phyloP scores from a whole-genome alignment of 2,329 filamentous ascomycete species.

The Xylaria hypoxylon region DNA sequence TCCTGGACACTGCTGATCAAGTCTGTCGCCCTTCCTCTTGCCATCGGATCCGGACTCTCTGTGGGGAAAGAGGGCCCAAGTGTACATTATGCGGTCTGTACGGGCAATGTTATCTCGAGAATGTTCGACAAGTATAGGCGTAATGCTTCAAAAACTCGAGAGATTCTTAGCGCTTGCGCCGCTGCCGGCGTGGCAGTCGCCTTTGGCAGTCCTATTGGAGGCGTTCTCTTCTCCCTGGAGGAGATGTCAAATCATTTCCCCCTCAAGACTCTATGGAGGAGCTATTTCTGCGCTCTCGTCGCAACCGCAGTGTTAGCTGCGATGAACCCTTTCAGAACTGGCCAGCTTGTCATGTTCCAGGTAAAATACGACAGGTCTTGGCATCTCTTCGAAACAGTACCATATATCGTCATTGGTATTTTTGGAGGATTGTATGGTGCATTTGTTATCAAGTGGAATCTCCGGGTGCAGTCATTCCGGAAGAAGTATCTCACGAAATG shows the following conservation, averaged over 20 bases:
- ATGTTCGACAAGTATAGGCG: slow-evolving; percentile 92
- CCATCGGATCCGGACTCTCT: slow-evolving; percentile 92
- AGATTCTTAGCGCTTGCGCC: slow-evolving; percentile 93
- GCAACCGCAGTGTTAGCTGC: slow-evolving; percentile 91
- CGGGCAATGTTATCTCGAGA: slow-evolving; percentile 93
- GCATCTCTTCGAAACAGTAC: slow-evolving; percentile 97
- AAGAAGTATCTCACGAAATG: slow-evolving; percentile 91
- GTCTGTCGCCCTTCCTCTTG: slow-evolving; percentile 87
- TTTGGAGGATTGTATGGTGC: slow-evolving; percentile 97
- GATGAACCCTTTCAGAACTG: slow-evolving; percentile 98
- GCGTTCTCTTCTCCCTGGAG: slow-evolving; percentile 95
- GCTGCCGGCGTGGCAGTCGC: slow-evolving; percentile 96
- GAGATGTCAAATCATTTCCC: slow-evolving; percentile 98
- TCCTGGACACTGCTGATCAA: slow-evolving; percentile 94
- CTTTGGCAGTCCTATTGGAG: slow-evolving; percentile 96
- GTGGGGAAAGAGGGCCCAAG: slow-evolving; percentile 98
- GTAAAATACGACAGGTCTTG: slow-evolving; percentile 94
- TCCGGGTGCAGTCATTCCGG: slow-evolving; percentile 89
- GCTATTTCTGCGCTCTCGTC: slow-evolving; percentile 96
- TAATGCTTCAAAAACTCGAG: slow-evolving; percentile 93
- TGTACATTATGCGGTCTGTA: slow-evolving; percentile 99
- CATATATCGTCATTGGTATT: slow-evolving; percentile 89
- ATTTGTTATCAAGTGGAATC: slow-evolving; percentile 97
- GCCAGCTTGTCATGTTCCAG: slow-evolving; percentile 99
- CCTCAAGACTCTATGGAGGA: slow-evolving; percentile 96